Evolutionary conservation across 176 grass and related monocot species (phyloP).

Genomic region (Carex parvula): DNA sequence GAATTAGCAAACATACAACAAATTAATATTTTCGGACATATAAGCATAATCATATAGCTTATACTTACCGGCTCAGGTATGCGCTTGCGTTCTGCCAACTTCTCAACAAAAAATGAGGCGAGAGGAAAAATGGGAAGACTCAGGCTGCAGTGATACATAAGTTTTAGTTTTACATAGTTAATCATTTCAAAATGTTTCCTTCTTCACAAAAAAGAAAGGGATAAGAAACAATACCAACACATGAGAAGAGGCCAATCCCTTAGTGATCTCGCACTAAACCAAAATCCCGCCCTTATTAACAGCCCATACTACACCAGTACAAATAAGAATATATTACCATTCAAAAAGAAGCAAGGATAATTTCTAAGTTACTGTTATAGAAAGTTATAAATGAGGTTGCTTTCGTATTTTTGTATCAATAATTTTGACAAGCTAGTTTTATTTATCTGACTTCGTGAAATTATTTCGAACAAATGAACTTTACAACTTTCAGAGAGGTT

Average conservation of each 20-base stretch:
- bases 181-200: constrained; percentile 22
- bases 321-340: constrained; percentile 4
- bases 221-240: constrained; percentile 69
- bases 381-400: neutral
- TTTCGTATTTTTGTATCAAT: neutral
- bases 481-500: neutral
- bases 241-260: constrained; percentile 91
- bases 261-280: constrained; percentile 85
- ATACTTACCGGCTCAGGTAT: constrained; percentile 63
- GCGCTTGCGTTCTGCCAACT: constrained; percentile 54
- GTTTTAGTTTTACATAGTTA: constrained; percentile 28
- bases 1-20: constrained; percentile 17
- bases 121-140: constrained; percentile 68
- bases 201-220: neutral
- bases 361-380: neutral
- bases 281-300: constrained; percentile 96
- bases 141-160: constrained; percentile 48
- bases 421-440: neutral
- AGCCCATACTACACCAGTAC: constrained; percentile 68
- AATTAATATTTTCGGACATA: neutral
- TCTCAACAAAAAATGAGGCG: constrained; percentile 59
- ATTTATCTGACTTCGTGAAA: neutral
- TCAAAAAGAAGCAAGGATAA: constrained; percentile 21
- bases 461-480: neutral
- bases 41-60: constrained; percentile 7